Evolutionary conservation across 1,284 basidiomycete species (phyloP), one percentile per base, ranked within the genome.

Genomic region (Stereum hirsutum): DNA sequence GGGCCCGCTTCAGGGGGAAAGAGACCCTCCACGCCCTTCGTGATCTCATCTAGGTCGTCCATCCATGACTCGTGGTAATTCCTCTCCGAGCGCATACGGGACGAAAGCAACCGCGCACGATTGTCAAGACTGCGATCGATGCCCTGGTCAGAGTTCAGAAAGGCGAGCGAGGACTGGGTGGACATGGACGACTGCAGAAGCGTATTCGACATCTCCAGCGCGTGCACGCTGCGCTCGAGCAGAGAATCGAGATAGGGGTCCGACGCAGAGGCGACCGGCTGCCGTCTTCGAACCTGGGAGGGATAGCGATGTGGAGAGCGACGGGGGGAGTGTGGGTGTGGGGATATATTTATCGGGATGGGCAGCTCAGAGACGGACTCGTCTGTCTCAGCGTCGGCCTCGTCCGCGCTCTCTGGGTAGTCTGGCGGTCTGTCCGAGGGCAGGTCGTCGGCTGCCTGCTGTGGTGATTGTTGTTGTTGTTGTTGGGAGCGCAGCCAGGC

Each of bases 191-290:
- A 77, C 53, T 83, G 78, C 28, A 89, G 65, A 15, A 89, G 66
- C 4, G 75, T 70, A 49, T 89, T 89, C 6, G 86, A 89, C 67
- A 87, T 78, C 57, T 89, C 87, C 7, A 89, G 67, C 4, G 87
- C 87, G 60, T 86, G 78, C 14, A 89, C 81, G 49, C 83, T 87
- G 48, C 86, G 75, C 49, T 78, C 82, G 3, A 89, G 69, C 12
- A 89, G 66, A n/a, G 79, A 72, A 59, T 88, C 85, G 19, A 89
- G 70, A 52, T 74, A 78, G 19, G 67, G 62, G 49, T 70, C 66
- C 19, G 54, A 53, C 4, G 55, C 46, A 24, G 52, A 49, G 12
- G 53, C 48, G 52, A 39, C 52, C 53, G 23, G 51, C 52, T 41
- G 52, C 45, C 14, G 44, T 43, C 41, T 45, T 15, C 45, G 41